phyloP scores from a whole-genome alignment of 306 rosid species.

The Castanea crenata region DNA sequence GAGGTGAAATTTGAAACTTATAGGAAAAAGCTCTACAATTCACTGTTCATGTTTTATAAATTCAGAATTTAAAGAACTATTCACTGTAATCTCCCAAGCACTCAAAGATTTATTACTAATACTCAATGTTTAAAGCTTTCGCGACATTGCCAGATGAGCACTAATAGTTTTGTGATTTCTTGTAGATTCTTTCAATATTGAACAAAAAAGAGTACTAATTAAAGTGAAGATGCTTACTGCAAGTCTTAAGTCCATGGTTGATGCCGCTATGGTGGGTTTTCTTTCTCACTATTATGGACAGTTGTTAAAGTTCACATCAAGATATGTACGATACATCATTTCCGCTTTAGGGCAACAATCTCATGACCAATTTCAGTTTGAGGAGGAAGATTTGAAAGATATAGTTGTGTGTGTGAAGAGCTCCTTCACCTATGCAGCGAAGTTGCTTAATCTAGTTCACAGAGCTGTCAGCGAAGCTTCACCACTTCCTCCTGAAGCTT shows the following conservation, averaged over 20 bases:
- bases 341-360: slow-evolving; percentile 36
- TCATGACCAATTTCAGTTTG: slow-evolving; percentile 33
- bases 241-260: slow-evolving; percentile 71
- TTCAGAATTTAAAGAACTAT: no score
- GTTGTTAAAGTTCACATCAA: slow-evolving; percentile 61
- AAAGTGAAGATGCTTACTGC: slow-evolving; percentile 75
- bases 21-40: no score
- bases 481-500: slow-evolving; percentile 30
- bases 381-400: slow-evolving; percentile 58
- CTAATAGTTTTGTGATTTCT: slow-evolving; percentile 9
- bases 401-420: slow-evolving; percentile 57
- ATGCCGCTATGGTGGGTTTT: slow-evolving; percentile 48
- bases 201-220: slow-evolving; percentile 38
- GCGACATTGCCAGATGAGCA: no score
- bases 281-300: slow-evolving; percentile 45
- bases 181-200: slow-evolving; percentile 38
- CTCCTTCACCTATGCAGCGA: slow-evolving; percentile 75
- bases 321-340: slow-evolving; percentile 35
- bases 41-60: no score
- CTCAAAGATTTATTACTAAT: no score
- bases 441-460: slow-evolving; percentile 52
- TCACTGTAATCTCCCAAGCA: no score
- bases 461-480: slow-evolving; percentile 45
- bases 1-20: no score
- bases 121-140: no score